Conservation (phyloP, 176 grass and related monocot species). For the Ensete ventricosum region DNA sequence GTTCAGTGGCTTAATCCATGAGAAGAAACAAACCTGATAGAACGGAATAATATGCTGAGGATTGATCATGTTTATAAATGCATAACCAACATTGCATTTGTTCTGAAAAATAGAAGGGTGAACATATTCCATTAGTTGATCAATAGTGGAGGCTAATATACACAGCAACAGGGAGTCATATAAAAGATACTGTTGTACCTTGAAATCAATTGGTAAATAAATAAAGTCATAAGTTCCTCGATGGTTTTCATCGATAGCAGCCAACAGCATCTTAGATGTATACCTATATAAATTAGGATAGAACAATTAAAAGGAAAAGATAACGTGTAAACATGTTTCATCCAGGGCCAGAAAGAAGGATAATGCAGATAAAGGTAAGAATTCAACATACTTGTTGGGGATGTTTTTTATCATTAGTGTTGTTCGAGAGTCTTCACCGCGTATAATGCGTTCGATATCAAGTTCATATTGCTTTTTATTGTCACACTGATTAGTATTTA, state of each 20-base stretch:
- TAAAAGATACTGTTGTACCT: slow-evolving; percentile 31
- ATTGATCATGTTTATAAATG: slow-evolving; percentile 97
- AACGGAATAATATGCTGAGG: slow-evolving; percentile 83
- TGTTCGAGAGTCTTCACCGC: slow-evolving; percentile 71
- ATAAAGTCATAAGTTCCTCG: slow-evolving; percentile 92
- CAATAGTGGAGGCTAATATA: background rate
- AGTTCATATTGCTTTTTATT: slow-evolving; percentile 88
- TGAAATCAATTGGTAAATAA: slow-evolving; percentile 98
- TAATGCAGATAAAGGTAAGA: background rate
- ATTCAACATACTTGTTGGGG: slow-evolving; percentile 62
- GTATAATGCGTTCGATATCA: slow-evolving; percentile 56
- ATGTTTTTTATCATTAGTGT: slow-evolving; percentile 99
- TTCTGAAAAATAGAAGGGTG: slow-evolving; percentile 48
- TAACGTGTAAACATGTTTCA: background rate
- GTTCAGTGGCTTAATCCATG: background rate
- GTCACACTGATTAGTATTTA: slow-evolving; percentile 45
- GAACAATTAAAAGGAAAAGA: background rate
- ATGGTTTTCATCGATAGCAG: slow-evolving; percentile 89
- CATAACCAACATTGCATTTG: slow-evolving; percentile 95
- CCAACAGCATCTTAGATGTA: slow-evolving; percentile 77
- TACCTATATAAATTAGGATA: slow-evolving; percentile 45
- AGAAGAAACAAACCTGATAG: slow-evolving; percentile 49
- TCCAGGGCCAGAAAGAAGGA: background rate
- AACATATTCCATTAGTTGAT: slow-evolving; percentile 13
- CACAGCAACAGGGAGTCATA: background rate